These are phyloP conservation scores for Lathyrus tuberosus DNA, from an alignment of 306 rosid genomes.

Conservation along the genomic window DNA sequence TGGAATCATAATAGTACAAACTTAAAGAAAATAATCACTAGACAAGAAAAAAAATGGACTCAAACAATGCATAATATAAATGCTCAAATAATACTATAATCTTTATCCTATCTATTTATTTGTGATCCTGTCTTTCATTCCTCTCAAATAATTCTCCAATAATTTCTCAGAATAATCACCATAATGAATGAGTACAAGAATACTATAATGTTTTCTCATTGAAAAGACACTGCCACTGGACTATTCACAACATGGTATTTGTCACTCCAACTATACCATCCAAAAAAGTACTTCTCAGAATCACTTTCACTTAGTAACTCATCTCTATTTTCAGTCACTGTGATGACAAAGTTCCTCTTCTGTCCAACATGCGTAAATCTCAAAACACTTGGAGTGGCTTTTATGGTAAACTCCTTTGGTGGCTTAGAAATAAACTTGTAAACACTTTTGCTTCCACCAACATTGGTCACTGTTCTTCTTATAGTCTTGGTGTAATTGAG, in stretches of 20 bases:
- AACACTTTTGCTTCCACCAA: conserved; percentile 53
- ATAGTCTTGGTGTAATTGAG: conserved; percentile 50
- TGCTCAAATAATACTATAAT: too few species aligned
- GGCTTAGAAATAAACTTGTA: conserved; percentile 63
- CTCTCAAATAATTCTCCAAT: too few species aligned
- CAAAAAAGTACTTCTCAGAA: conserved; percentile 57
- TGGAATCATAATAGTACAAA: too few species aligned
- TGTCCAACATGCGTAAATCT: conserved; percentile 62
- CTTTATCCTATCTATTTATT: too few species aligned
- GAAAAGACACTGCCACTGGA: conserved; percentile 73
- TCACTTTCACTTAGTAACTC: conserved; percentile 23
- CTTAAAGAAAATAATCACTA: too few species aligned
- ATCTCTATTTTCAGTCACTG: conserved; percentile 45
- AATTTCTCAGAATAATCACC: too few species aligned
- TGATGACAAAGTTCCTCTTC: conserved; percentile 61
- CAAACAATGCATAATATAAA: too few species aligned
- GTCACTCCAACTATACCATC: conserved; percentile 75
- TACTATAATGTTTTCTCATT: conserved; percentile 19
- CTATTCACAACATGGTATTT: conserved; percentile 56
- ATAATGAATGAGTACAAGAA: background rate
- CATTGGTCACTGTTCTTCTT: conserved; percentile 77
- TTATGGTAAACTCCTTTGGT: conserved; percentile 56
- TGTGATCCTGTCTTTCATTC: too few species aligned
- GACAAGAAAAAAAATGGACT: too few species aligned
- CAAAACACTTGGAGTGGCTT: conserved; percentile 63